These are phyloP conservation scores for Fusarium burgessii DNA, from an alignment of 2,329 filamentous ascomycete genomes.

Conservation along the genomic window DNA sequence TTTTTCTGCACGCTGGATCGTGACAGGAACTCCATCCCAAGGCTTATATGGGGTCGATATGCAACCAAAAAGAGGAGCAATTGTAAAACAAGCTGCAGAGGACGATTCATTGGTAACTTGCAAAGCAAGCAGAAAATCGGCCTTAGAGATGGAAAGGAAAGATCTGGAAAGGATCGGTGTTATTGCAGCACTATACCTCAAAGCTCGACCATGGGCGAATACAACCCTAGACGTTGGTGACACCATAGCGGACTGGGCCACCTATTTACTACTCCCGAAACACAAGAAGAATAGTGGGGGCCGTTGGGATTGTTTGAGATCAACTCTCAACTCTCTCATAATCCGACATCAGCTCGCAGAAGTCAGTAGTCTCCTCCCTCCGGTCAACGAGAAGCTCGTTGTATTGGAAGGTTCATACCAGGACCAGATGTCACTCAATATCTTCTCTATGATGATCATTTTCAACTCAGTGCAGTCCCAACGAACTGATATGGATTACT, in stretches of 20 bases:
- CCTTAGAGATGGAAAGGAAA: slow-evolving; percentile 65
- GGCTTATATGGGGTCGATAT: slow-evolving; percentile 77
- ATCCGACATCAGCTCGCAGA: slow-evolving; percentile 83
- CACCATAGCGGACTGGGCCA: slow-evolving; percentile 74
- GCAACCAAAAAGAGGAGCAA: background rate
- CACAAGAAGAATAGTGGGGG: slow-evolving; percentile 65
- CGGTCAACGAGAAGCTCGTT: slow-evolving; percentile 77
- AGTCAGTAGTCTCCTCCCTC: slow-evolving; percentile 76
- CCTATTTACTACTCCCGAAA: slow-evolving; percentile 74
- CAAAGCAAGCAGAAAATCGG: slow-evolving; percentile 47
- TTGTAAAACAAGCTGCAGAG: background rate
- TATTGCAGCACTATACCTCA: slow-evolving; percentile 77
- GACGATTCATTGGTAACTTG: background rate
- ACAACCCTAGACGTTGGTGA: slow-evolving; percentile 64
- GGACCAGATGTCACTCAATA: slow-evolving; percentile 84
- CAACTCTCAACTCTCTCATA: slow-evolving; percentile 81
- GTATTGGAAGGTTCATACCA: slow-evolving; percentile 85
- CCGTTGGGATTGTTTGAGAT: slow-evolving; percentile 71
- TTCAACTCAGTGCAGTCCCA: slow-evolving; percentile 92
- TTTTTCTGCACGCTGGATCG: slow-evolving; percentile 84
- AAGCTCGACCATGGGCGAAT: slow-evolving; percentile 83
- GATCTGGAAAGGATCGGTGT: slow-evolving; percentile 75
- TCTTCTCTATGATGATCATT: slow-evolving; percentile 86
- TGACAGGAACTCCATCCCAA: slow-evolving; percentile 89
- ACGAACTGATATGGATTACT: slow-evolving; percentile 84